These are phyloP conservation scores for Hirsutella rhossiliensis DNA, from an alignment of 2,329 filamentous ascomycete genomes.

Conservation along the genomic window DNA sequence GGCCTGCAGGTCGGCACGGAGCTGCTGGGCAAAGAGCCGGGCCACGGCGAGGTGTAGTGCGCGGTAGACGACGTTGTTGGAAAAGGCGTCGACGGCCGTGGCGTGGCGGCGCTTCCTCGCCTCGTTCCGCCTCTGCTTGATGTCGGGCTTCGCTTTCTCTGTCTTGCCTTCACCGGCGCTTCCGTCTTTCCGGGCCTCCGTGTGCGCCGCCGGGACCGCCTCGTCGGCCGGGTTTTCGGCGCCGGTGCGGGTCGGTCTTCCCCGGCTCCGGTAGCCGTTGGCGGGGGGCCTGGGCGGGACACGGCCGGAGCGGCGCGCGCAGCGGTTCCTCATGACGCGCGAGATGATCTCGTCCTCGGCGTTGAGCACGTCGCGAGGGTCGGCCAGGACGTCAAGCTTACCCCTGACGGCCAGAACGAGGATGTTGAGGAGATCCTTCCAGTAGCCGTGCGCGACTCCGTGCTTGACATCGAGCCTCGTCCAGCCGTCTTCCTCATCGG, in stretches of 20 bases:
- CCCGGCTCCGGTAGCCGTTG: too few species aligned
- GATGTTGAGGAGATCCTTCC: conserved; percentile 49
- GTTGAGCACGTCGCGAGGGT: conserved; percentile 29
- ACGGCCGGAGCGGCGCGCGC: neutral
- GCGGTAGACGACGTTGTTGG: conserved; percentile 32
- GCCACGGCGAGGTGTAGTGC: conserved; percentile 40
- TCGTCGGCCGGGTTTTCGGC: neutral
- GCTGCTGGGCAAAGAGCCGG: conserved; percentile 43
- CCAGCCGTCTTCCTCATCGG: neutral
- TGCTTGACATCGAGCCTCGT: conserved; percentile 28
- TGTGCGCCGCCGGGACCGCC: neutral
- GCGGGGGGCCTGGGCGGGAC: too few species aligned
- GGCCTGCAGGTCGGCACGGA: conserved; percentile 30
- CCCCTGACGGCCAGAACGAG: conserved; percentile 37
- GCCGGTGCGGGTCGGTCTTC: neutral
- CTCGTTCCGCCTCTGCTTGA: neutral
- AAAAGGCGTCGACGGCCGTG: conserved; percentile 18
- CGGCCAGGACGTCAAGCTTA: conserved; percentile 27
- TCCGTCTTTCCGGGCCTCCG: neutral
- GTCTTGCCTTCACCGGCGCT: neutral
- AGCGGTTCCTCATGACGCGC: neutral
- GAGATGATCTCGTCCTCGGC: conserved; percentile 14
- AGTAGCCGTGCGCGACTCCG: conserved; percentile 46
- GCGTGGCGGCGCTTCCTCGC: neutral
- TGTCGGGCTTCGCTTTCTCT: neutral